Conservation (phyloP, 208 protist species). For the Leishmania gerbilli region DNA sequence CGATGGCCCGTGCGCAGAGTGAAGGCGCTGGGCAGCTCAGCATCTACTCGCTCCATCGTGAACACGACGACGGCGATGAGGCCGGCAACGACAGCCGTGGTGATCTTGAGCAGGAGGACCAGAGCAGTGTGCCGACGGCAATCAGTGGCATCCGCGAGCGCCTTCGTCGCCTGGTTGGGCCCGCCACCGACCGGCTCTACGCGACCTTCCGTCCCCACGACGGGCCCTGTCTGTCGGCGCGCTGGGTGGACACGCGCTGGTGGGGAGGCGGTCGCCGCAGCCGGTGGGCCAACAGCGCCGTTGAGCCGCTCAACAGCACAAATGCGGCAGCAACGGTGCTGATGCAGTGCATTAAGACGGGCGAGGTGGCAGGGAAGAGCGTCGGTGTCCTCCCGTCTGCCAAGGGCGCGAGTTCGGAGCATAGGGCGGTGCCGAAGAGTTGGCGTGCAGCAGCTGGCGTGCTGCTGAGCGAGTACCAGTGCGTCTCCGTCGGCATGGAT, state of each 20-base stretch:
- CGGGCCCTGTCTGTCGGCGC: conserved; percentile 40
- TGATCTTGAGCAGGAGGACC: not conserved
- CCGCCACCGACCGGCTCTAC: conserved; percentile 40
- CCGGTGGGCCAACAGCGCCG: conserved; percentile 32
- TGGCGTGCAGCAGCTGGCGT: conserved; percentile 51
- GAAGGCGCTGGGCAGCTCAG: conserved; percentile 48
- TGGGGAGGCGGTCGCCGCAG: conserved; percentile 44
- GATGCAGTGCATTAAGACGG: not conserved
- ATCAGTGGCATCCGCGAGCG: conserved; percentile 5
- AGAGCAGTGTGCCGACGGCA: not conserved
- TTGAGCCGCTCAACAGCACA: conserved; percentile 24
- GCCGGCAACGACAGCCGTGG: not conserved
- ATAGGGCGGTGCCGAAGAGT: not conserved
- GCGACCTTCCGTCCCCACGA: conserved; percentile 37
- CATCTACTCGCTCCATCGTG: conserved; percentile 67
- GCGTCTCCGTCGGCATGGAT: conserved; percentile 54
- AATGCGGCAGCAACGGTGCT: conserved; percentile 18
- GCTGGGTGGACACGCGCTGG: conserved; percentile 75
- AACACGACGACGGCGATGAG: conserved; percentile 10
- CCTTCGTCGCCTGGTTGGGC: conserved; percentile 6
- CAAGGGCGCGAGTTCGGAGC: not conserved
- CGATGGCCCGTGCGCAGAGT: conserved; percentile 2
- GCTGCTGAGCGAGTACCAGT: conserved; percentile 64
- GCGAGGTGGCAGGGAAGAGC: not conserved
- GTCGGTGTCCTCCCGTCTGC: not conserved